Evolutionary conservation across 73 alveolate species (phyloP).

Genomic region (Paraurostyla sp.): DNA sequence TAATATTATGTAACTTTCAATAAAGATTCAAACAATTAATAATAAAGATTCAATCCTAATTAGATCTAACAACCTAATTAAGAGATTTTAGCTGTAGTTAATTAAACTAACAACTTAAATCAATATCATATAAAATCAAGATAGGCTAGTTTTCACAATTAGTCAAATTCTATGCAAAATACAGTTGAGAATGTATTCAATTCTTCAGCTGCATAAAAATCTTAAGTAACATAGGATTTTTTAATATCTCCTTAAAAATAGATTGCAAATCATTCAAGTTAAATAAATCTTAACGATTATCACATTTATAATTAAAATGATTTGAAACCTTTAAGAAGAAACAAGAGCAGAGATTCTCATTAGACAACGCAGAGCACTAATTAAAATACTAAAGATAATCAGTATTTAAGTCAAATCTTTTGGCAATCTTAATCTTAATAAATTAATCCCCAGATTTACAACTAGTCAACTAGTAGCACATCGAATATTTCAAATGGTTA

Average conservation of each 20-base stretch:
- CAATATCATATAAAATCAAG: too few species aligned
- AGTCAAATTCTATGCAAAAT: too few species aligned
- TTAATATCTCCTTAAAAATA: background rate
- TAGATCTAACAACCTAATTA: too few species aligned
- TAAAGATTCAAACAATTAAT: background rate
- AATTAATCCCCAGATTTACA: background rate
- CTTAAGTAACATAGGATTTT: background rate
- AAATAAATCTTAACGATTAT: background rate
- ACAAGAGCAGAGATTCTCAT: conserved; percentile 24
- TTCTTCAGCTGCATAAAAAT: background rate
- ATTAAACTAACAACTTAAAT: background rate
- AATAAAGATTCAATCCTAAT: background rate
- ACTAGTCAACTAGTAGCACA: background rate
- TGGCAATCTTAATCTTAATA: conserved; percentile 1
- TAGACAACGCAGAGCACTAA: background rate
- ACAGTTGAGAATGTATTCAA: background rate
- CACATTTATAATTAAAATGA: background rate
- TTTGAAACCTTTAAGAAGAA: background rate
- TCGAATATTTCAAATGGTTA: conserved; percentile 8
- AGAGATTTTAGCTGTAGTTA: background rate
- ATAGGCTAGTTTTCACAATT: too few species aligned
- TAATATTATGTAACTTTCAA: conserved; percentile 38
- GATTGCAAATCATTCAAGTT: background rate
- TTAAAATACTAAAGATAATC: background rate
- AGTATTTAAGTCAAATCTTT: background rate